A percentile compares a stretch with the other conserved stretches of the same genome.
Conservation (phyloP, 495 filamentous ascomycete species). For the Penicillium lividum region DNA sequence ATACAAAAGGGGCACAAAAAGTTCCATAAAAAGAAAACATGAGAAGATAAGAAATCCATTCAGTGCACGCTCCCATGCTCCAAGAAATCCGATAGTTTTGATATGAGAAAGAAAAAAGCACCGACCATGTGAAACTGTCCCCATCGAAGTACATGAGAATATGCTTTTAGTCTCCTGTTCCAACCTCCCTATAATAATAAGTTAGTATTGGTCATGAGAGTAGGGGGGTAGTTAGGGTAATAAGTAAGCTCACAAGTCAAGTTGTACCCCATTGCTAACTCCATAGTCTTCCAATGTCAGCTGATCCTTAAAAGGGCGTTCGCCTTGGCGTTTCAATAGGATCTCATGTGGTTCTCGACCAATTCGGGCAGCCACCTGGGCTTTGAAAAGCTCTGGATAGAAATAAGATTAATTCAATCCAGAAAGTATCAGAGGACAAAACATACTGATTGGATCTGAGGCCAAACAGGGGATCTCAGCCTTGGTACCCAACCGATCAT, state of each 20-base stretch:
- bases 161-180: slow-evolving; percentile 66
- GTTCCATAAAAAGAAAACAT: neutral
- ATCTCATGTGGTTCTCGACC: slow-evolving; percentile 89
- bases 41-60: slow-evolving; percentile 16
- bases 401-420: slow-evolving; percentile 19
- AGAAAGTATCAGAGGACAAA: neutral
- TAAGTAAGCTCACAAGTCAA: slow-evolving; percentile 64
- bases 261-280: slow-evolving; percentile 82
- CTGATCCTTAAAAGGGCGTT: slow-evolving; percentile 87
- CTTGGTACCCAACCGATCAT: slow-evolving; percentile 89
- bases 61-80: slow-evolving; percentile 40
- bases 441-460: slow-evolving; percentile 69
- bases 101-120: slow-evolving; percentile 12
- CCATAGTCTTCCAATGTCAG: slow-evolving; percentile 88
- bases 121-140: slow-evolving; percentile 12
- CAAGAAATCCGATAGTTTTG: slow-evolving; percentile 39
- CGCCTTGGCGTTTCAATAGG: slow-evolving; percentile 84
- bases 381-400: slow-evolving; percentile 72
- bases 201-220: slow-evolving; percentile 23
- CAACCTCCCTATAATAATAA: slow-evolving; percentile 56
- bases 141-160: slow-evolving; percentile 9
- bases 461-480: slow-evolving; percentile 84
- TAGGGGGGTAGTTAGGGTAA: neutral
- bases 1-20: neutral
- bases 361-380: slow-evolving; percentile 82